Evolutionary conservation across 2,329 filamentous ascomycete genomes (phyloP).

Genomic region (Zasmidium cellare): DNA sequence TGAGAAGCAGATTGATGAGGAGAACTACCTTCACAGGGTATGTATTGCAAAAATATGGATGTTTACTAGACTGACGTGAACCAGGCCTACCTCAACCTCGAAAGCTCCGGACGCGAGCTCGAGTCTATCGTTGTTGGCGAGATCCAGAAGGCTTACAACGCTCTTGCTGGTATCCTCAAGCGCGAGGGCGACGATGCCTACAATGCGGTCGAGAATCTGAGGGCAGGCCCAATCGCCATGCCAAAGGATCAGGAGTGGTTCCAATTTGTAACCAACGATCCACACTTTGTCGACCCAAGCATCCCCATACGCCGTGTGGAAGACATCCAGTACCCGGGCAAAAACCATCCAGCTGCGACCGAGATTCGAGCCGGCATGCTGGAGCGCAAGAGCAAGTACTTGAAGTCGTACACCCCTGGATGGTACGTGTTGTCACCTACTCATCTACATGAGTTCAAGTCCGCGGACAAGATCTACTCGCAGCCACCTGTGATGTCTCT

Average conservation of each 20-base stretch:
- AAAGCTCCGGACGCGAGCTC: conserved; percentile 89
- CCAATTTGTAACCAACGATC: conserved; percentile 74
- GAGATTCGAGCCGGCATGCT: conserved; percentile 89
- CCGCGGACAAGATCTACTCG: conserved; percentile 79
- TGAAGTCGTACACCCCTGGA: conserved; percentile 94
- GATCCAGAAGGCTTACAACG: conserved; percentile 97
- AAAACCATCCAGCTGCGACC: conserved; percentile 76
- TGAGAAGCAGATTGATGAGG: conserved; percentile 90
- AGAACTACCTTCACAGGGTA: conserved; percentile 93
- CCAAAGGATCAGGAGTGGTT: conserved; percentile 92
- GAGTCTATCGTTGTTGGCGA: conserved; percentile 96
- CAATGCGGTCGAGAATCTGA: conserved; percentile 75
- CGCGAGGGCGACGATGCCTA: conserved; percentile 84
- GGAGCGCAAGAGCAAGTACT: conserved; percentile 97
- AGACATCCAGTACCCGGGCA: conserved; percentile 88
- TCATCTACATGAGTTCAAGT: conserved; percentile 98
- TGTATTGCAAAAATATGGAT: conserved; percentile 32
- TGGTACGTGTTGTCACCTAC: conserved; percentile 98
- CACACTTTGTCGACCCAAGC: conserved; percentile 83
- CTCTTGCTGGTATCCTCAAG: conserved; percentile 86
- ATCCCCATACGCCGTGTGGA: conserved; percentile 75
- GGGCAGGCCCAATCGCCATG: conserved; percentile 84
- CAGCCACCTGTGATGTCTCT: conserved; percentile 95
- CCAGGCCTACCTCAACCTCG: conserved; percentile 89
- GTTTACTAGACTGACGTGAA: conserved; percentile 18